Base-by-base conservation (phyloP, 2,329 filamentous ascomycete genomes). In the Nothopassalora personata region DNA sequence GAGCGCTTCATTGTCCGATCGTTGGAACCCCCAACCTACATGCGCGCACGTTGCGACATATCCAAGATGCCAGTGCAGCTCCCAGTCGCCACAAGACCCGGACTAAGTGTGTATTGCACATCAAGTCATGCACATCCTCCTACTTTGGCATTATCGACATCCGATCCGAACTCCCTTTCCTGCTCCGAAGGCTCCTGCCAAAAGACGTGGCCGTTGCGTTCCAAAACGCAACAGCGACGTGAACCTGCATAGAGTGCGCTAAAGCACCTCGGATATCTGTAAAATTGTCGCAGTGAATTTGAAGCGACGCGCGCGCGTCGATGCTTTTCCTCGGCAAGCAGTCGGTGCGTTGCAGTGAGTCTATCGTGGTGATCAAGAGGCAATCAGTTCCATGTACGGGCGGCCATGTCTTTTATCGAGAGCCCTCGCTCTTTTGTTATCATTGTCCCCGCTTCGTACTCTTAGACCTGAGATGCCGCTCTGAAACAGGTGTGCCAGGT, bases 381-480 rank as follows among this genome's bases (percentile, higher is more conserved):
- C 23, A 23, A 23, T 23, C 23, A 3, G 1, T 1, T 23, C 23
- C 3, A 23, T 23, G 23, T 23, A 23, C 2, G 3, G 23, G 23
- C 23, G 23, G 23, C 23, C 23, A 23, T 23, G 23, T 23, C 23
- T 23, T 23, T 23, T 23, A 3, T 23, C 23, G 23, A 23, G 23
- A 23, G 23, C 23, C 23, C 23, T 3, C 23, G 23, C 23, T 23
- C 23, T 1, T 23, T 23, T 23, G 23, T 23, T 23, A 46, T 63
- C 58, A 77, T 60, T 74, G 71, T 48, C 74, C 71, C 63, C 75
- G 63, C 62, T 75, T 76, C 55, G 72, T 64, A 61, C 66, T 71
- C 64, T 70, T 70, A 6, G 63, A 56, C 48, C 73, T 63, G 68
- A 62, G 75, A 51, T 79, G 72, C 64, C 77, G 67, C 15, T 73